Conservation (phyloP, 805 yeast genomes). For the Lipomyces anomalus region DNA sequence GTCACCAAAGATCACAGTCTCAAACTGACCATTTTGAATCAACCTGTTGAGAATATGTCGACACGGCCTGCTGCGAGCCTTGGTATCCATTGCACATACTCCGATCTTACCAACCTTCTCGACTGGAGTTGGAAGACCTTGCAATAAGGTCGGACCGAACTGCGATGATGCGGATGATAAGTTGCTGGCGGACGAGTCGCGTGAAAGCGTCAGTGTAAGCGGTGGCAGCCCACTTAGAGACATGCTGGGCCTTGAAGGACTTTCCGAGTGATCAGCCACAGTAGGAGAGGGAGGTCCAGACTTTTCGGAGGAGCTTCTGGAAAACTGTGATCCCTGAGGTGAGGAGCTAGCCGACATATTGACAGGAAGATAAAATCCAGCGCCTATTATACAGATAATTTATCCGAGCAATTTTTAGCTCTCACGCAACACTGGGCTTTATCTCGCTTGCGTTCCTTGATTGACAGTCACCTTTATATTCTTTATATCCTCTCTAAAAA, state of each 20-base stretch:
- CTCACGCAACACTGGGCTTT: no score
- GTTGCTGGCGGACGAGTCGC: conserved; percentile 11
- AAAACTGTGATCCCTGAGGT: no score
- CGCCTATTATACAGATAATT: no score
- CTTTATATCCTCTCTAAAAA: no score
- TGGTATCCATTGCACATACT: conserved; percentile 98
- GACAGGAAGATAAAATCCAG: no score
- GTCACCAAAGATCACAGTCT: conserved; percentile 94
- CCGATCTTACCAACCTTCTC: conserved; percentile 79
- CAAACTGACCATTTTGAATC: conserved; percentile 86
- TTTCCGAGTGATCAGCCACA: conserved; percentile 1
- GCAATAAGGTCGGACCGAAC: conserved; percentile 18
- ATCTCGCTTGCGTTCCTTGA: no score
- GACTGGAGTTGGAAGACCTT: conserved; percentile 19
- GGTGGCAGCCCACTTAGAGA: no score
- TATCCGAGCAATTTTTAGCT: no score
- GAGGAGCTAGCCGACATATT: no score
- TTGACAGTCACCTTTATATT: no score
- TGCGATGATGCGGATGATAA: conserved; percentile 12
- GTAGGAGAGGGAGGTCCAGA: no score
- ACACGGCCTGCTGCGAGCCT: conserved; percentile 93
- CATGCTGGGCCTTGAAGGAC: background rate
- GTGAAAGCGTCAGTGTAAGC: conserved; percentile 16
- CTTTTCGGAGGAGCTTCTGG: no score
- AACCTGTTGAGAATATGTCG: conserved; percentile 80